A percentile compares a stretch with the other conserved stretches of the same genome.
These are phyloP conservation scores for Vitis labrusca DNA, from an alignment of 164 flowering plant genomes.

Conservation along the genomic window DNA sequence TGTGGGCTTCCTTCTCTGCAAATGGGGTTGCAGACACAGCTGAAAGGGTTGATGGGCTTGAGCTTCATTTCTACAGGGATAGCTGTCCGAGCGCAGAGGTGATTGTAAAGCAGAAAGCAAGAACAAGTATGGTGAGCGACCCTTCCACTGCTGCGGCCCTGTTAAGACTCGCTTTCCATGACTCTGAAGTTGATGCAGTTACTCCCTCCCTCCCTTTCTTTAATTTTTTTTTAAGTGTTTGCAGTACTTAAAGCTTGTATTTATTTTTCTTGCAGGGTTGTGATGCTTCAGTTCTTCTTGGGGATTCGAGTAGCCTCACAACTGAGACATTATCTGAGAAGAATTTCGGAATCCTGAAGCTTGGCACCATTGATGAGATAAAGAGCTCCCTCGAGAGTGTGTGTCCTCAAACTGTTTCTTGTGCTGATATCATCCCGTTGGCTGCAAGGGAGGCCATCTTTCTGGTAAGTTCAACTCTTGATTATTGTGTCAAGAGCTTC, in stretches of 20 bases:
- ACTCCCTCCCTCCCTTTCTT: not conserved
- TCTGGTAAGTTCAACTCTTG: too few relatives aligned
- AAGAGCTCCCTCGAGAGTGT: conserved; percentile 19
- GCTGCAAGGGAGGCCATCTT: conserved; percentile 18
- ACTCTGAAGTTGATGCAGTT: conserved; percentile 36
- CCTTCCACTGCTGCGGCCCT: conserved; percentile 27
- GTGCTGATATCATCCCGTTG: conserved; percentile 33
- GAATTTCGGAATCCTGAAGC: conserved; percentile 24
- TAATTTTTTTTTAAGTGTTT: too few relatives aligned
- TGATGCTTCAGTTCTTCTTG: conserved; percentile 35
- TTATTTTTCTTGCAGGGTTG: conserved; percentile 21
- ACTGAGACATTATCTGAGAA: conserved; percentile 23
- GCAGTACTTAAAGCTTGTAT: too few relatives aligned
- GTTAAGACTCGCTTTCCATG: conserved; percentile 36
- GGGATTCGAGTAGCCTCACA: conserved; percentile 3
- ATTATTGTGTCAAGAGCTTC: too few relatives aligned
- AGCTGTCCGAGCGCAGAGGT: conserved; percentile 24
- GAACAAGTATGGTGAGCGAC: conserved; percentile 11
- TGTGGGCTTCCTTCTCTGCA: too few relatives aligned
- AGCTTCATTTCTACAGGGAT: conserved; percentile 1
- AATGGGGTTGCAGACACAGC: too few relatives aligned
- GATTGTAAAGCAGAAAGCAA: conserved; percentile 14
- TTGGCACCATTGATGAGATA: conserved; percentile 20
- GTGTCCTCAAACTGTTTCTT: conserved; percentile 37
- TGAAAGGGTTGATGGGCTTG: too few relatives aligned